A percentile compares a stretch with the other conserved stretches of the same genome.
phyloP scores from a whole-genome alignment of 177 flowering plant genomes.

The Vitis hybrid region DNA sequence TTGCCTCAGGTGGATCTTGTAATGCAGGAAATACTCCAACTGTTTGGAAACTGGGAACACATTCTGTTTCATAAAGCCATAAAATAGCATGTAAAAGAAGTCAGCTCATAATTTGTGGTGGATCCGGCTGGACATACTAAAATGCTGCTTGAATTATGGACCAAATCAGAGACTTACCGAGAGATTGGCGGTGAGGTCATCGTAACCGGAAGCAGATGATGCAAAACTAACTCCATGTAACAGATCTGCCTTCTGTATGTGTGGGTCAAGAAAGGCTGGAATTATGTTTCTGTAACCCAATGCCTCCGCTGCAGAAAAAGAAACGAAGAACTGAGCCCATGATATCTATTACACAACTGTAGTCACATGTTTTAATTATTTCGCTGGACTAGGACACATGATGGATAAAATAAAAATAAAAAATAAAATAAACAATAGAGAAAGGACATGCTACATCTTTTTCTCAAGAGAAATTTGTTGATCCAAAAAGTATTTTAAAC shows the following conservation, averaged over 20 bases:
- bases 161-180: conserved; percentile 32
- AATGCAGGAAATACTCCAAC: conserved; percentile 55
- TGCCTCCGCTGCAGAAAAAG: conserved; percentile 47
- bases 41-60: conserved; percentile 55
- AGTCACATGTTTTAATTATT: too few species aligned
- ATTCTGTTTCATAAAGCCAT: conserved; percentile 31
- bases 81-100: too few species aligned
- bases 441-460: too few species aligned
- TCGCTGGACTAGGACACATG: too few species aligned
- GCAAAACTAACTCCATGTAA: conserved; percentile 77
- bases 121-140: neutral
- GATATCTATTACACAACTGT: neutral
- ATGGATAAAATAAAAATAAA: too few species aligned
- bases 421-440: too few species aligned
- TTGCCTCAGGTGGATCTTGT: conserved; percentile 41
- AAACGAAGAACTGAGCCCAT: neutral
- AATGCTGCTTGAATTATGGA: too few species aligned
- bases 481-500: too few species aligned
- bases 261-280: conserved; percentile 52
- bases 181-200: conserved; percentile 69
- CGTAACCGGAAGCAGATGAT: conserved; percentile 80
- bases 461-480: too few species aligned
- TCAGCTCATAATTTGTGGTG: neutral
- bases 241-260: conserved; percentile 30
- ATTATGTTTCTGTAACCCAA: conserved; percentile 41